A percentile compares a stretch with the other conserved stretches of the same genome.
These are phyloP conservation scores for Trichophyton simii DNA, from an alignment of 2,329 filamentous ascomycete genomes.

Conservation along the genomic window DNA sequence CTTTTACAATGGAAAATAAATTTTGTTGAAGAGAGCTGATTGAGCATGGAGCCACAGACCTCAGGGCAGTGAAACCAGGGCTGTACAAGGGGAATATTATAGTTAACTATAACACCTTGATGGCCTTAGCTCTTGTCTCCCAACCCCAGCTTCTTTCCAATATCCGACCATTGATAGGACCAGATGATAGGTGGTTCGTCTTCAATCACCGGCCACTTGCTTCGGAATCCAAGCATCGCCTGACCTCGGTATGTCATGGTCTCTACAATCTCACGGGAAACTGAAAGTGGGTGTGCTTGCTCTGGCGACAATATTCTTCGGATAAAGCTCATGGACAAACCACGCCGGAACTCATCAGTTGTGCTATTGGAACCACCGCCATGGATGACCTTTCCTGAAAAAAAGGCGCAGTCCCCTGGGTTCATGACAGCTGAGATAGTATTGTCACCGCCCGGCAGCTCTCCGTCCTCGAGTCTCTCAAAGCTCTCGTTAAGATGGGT, in stretches of 20 bases:
- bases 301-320: background rate
- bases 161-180: background rate
- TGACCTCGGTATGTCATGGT: background rate
- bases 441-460: background rate
- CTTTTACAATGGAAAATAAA: too few relatives aligned
- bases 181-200: background rate
- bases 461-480: background rate
- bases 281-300: background rate
- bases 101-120: too few relatives aligned
- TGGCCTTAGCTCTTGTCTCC: background rate
- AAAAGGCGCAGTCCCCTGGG: background rate
- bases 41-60: too few relatives aligned
- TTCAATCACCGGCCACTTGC: background rate
- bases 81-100: too few relatives aligned
- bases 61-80: too few relatives aligned
- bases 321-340: background rate
- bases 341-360: background rate
- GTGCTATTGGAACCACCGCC: background rate
- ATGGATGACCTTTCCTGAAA: background rate
- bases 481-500: background rate
- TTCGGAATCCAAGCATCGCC: background rate
- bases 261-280: background rate
- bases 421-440: background rate
- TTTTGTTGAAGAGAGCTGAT: too few relatives aligned
- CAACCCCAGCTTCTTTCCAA: background rate